A percentile compares a stretch with the other conserved stretches of the same genome.
Evolutionary conservation across 306 rosid species (phyloP).

Genomic region (Cajanus cajan): DNA sequence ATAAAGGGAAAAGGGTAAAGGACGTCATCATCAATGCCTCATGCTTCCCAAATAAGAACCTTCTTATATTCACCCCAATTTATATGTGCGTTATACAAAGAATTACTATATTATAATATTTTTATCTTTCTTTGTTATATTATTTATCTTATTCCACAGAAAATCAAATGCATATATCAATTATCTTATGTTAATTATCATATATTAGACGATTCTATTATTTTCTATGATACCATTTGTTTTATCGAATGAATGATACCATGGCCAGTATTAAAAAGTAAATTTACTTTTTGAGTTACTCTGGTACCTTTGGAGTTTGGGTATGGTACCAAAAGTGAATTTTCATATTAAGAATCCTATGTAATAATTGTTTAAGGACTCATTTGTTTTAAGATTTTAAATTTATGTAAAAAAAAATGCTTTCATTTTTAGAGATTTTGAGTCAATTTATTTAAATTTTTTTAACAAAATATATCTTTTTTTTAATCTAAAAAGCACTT

Average conservation of each 20-base stretch:
- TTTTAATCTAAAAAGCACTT: too few relatives aligned
- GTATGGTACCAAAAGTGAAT: not conserved
- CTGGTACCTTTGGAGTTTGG: not conserved
- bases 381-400: not conserved
- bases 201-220: not conserved
- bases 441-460: not conserved
- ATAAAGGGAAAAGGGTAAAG: not conserved
- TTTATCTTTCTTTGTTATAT: not conserved
- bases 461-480: not conserved
- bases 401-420: not conserved
- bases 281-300: not conserved
- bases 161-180: not conserved
- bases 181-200: not conserved
- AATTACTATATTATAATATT: not conserved
- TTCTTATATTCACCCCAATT: not conserved
- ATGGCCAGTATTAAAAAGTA: not conserved
- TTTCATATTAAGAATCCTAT: not conserved
- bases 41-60: not conserved
- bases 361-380: not conserved
- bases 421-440: not conserved
- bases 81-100: not conserved
- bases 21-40: not conserved
- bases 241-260: not conserved
- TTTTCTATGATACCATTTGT: not conserved
- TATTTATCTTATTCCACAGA: not conserved